Evolutionary conservation across 768 basidiomycete genomes (phyloP).

Genomic region (Tricholoma sp.): DNA sequence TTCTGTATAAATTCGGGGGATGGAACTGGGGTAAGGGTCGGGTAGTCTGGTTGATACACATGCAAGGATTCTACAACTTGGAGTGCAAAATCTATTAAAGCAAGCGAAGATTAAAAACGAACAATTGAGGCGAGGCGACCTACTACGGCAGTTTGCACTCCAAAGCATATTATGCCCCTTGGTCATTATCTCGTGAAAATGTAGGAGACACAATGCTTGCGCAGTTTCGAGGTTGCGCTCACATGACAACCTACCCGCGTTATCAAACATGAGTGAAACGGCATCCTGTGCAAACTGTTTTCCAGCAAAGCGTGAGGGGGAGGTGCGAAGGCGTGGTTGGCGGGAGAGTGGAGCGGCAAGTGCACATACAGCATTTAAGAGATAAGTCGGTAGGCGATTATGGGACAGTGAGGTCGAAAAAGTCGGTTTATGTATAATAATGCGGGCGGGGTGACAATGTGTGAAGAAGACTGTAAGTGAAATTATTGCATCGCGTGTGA

Average conservation of each 20-base stretch:
- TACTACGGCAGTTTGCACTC: constrained; percentile 49
- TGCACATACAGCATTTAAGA: constrained; percentile 72
- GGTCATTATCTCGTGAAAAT: constrained; percentile 56
- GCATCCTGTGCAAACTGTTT: constrained; percentile 58
- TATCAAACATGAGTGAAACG: constrained; percentile 65
- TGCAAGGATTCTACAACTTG: constrained; percentile 64
- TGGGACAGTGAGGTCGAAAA: constrained; percentile 64
- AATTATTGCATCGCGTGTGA: constrained; percentile 7
- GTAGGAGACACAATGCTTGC: constrained; percentile 70
- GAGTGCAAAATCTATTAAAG: constrained; percentile 52
- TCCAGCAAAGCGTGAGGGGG: constrained; percentile 50
- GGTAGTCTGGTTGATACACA: constrained; percentile 58
- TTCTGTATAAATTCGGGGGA: constrained; percentile 54
- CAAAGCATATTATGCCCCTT: constrained; percentile 33
- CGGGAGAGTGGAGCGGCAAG: constrained; percentile 74
- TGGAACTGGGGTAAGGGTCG: constrained; percentile 53
- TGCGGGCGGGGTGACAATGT: constrained; percentile 72
- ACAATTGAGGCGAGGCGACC: constrained; percentile 13
- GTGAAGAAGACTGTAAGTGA: constrained; percentile 65
- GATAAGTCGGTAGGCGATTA: constrained; percentile 62
- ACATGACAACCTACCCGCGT: constrained; percentile 54
- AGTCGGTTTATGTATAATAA: constrained; percentile 74
- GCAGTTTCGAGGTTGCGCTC: constrained; percentile 66
- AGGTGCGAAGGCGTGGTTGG: constrained; percentile 55
- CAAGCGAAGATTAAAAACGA: constrained; percentile 17